Base-by-base conservation (phyloP, 1,139 yeast species). In the Candida sp. region DNA sequence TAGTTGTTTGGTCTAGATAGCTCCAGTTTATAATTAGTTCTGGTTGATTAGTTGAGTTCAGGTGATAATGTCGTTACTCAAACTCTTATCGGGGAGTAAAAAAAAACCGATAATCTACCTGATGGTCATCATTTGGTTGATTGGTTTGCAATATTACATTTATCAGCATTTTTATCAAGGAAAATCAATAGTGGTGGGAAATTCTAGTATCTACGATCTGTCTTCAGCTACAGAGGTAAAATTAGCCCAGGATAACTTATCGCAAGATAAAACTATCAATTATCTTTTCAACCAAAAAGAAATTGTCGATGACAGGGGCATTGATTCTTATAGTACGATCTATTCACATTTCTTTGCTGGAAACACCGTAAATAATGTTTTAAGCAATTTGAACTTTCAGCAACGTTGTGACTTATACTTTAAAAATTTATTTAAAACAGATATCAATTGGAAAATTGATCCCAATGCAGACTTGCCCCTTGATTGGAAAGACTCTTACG, bases 331-430 rank as follows among this genome's bases (percentile, higher is more conserved):
- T 45, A 56, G 66, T 1, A 41, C 50, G 1, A 48, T 50, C 19
- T 64, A 63, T 44, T 58, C 61, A 40, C 32, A 41, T 1, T 56
- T 65, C 6, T 56, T 66, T 12, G 29, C 45, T 4, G 50, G 56
- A 33, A 69, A 65, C 45, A 54, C 55, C 4, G 43, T 64, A 5
- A 46, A 47, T 22, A 49, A 58, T 1, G 44, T 66, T 5, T 49
- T 66, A 36, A 46, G 47, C 4, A 45, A 51, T 34, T 48, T 65
- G 15, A 41, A 46, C 25, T 63, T 64, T 39, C 50, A 51, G 15
- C 47, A 60, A 33, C 43, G 70, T 40, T 65, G 71, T 53, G 68
- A 65, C 43, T 55, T 66, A 38, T 65, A 60, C 41, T 65, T 66
- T 53, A 54, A 54, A 29, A 63, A 55, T 27, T 49, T 66, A 22